Conservation (phyloP, 2,329 filamentous ascomycete genomes). For the Raffaelea albimanens region DNA sequence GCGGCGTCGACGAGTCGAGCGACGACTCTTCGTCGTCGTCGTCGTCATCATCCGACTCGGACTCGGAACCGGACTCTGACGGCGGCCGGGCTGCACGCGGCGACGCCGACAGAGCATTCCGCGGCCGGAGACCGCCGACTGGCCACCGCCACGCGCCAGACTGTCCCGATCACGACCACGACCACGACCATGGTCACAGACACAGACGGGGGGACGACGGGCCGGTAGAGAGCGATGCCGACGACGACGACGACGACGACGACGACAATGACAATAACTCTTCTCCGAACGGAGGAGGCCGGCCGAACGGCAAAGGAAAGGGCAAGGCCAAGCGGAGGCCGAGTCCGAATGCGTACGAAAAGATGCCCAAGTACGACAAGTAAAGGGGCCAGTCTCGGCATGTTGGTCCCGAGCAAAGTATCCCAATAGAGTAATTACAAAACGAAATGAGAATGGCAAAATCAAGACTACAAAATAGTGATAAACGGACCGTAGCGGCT, state of each 20-base stretch:
- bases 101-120: slow-evolving; percentile 14
- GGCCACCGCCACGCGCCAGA: slow-evolving; percentile 22
- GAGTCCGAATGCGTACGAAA: slow-evolving; percentile 77
- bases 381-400: too few species aligned
- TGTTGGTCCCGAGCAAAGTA: too few species aligned
- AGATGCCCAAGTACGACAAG: slow-evolving; percentile 45
- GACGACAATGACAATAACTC: slow-evolving; percentile 14
- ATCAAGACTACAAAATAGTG: too few species aligned
- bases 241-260: slow-evolving; percentile 24
- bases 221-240: slow-evolving; percentile 24
- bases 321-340: slow-evolving; percentile 40
- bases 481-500: too few species aligned
- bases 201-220: slow-evolving; percentile 29
- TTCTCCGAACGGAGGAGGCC: too few species aligned
- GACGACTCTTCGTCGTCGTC: slow-evolving; percentile 54
- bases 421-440: too few species aligned
- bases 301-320: slow-evolving; percentile 8
- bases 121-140: slow-evolving; percentile 12
- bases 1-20: slow-evolving; percentile 72
- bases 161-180: slow-evolving; percentile 22
- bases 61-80: slow-evolving; percentile 42
- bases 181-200: slow-evolving; percentile 15
- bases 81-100: slow-evolving; percentile 15
- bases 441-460: too few species aligned
- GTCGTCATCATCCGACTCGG: slow-evolving; percentile 38